Evolutionary conservation across 306 rosid genomes (phyloP).

Genomic region (Malus sieversii): DNA sequence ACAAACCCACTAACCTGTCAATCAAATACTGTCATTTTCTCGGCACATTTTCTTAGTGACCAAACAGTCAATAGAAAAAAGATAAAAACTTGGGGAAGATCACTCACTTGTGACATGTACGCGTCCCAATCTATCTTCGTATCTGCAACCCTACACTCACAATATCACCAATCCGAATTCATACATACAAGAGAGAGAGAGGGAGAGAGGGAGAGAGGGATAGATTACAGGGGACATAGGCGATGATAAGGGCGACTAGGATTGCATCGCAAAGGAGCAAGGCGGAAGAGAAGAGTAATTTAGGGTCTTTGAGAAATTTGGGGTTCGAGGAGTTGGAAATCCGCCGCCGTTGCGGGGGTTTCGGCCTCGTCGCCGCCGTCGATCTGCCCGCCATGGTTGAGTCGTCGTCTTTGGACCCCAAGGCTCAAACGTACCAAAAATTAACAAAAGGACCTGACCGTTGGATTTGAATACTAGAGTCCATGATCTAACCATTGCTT

Average conservation of each 20-base stretch:
- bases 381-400: slow-evolving; percentile 51
- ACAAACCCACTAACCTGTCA: slow-evolving; percentile 58
- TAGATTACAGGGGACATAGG: slow-evolving; percentile 68
- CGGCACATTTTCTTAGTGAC: not conserved
- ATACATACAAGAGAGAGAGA: not conserved
- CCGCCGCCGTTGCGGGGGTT: slow-evolving; percentile 19
- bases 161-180: not conserved
- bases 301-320: slow-evolving; percentile 20
- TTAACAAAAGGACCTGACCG: not conserved
- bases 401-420: not conserved
- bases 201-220: not conserved
- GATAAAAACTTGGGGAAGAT: not conserved
- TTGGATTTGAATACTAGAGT: not conserved
- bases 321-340: not conserved
- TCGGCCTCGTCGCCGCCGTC: slow-evolving; percentile 28
- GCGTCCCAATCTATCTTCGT: slow-evolving; percentile 99
- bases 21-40: not conserved
- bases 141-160: slow-evolving; percentile 40
- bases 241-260: slow-evolving; percentile 54
- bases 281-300: slow-evolving; percentile 35
- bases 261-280: slow-evolving; percentile 55
- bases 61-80: not conserved
- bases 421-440: not conserved
- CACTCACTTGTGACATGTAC: slow-evolving; percentile 78
- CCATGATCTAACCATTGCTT: not conserved